Percentiles rank a stretch among this genome's conserved stretches.
phyloP scores from a whole-genome alignment of 768 basidiomycete species.

The Serpula lacrymans region DNA sequence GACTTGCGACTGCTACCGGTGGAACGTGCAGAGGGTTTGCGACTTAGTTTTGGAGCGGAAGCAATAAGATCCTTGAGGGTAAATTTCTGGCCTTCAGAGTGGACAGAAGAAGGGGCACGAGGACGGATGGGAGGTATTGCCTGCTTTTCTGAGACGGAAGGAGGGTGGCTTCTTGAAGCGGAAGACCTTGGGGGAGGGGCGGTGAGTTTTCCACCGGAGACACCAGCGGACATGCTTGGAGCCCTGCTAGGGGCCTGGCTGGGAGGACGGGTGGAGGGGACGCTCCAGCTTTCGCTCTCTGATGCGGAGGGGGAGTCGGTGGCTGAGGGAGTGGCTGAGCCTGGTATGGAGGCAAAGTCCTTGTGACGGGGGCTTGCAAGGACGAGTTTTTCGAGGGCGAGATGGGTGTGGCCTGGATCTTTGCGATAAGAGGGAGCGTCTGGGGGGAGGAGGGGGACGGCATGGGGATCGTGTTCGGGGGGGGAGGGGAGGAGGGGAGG shows the following conservation, averaged over 20 bases:
- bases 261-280: conserved; percentile 58
- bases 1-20: conserved; percentile 61
- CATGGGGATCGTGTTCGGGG: too few species aligned
- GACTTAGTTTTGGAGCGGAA: conserved; percentile 67
- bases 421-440: conserved; percentile 47
- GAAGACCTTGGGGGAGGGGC: conserved; percentile 26
- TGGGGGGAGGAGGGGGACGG: conserved; percentile 53
- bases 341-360: conserved; percentile 32
- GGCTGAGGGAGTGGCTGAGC: conserved; percentile 34
- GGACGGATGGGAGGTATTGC: conserved; percentile 25
- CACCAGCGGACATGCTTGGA: conserved; percentile 32
- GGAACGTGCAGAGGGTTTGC: conserved; percentile 71
- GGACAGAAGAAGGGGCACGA: conserved; percentile 44
- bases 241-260: conserved; percentile 51
- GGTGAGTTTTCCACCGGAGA: conserved; percentile 30
- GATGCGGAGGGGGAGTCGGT: conserved; percentile 50
- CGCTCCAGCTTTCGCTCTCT: conserved; percentile 59
- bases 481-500: too few species aligned
- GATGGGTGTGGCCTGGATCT: conserved; percentile 47
- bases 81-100: conserved; percentile 71
- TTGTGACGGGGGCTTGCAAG: conserved; percentile 14
- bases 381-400: conserved; percentile 40
- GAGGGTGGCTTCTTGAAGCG: conserved; percentile 18
- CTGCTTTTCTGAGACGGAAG: conserved; percentile 11
- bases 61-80: conserved; percentile 78